Evolutionary conservation across 495 filamentous ascomycete species (phyloP).

Genomic region (Amorphotheca resinae): DNA sequence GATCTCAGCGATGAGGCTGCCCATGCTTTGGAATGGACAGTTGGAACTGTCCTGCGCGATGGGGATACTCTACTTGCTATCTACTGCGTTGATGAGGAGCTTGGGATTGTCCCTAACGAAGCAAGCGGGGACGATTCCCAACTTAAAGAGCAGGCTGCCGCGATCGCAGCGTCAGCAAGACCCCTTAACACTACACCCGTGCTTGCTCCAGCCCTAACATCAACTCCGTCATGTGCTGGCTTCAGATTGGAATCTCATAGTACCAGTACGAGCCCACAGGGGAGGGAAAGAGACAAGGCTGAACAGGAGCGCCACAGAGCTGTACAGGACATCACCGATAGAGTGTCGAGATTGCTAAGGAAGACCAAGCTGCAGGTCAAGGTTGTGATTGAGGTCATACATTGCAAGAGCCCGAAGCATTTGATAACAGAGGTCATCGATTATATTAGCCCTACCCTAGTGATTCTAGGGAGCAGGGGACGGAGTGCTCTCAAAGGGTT

Average conservation of each 20-base stretch:
- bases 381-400: slow-evolving; percentile 87
- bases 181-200: slow-evolving; percentile 22
- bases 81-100: slow-evolving; percentile 82
- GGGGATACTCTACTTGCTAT: slow-evolving; percentile 89
- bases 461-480: slow-evolving; percentile 82
- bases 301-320: slow-evolving; percentile 71
- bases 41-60: slow-evolving; percentile 87
- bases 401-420: slow-evolving; percentile 91
- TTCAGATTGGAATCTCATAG: slow-evolving; percentile 12
- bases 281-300: slow-evolving; percentile 35
- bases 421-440: slow-evolving; percentile 87
- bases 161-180: slow-evolving; percentile 23
- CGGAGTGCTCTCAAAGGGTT: slow-evolving; percentile 88
- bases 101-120: slow-evolving; percentile 31
- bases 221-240: slow-evolving; percentile 24
- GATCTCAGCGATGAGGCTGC: slow-evolving; percentile 88
- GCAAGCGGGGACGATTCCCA: slow-evolving; percentile 35
- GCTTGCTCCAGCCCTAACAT: slow-evolving; percentile 22
- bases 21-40: slow-evolving; percentile 92
- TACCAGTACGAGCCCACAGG: slow-evolving; percentile 16
- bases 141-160: slow-evolving; percentile 58
- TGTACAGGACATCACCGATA: slow-evolving; percentile 61
- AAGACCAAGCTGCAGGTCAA: slow-evolving; percentile 86
- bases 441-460: slow-evolving; percentile 78
- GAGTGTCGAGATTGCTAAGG: slow-evolving; percentile 69